Base-by-base conservation (phyloP, 1,284 basidiomycete genomes). In the Apiotrichum laibachii region DNA sequence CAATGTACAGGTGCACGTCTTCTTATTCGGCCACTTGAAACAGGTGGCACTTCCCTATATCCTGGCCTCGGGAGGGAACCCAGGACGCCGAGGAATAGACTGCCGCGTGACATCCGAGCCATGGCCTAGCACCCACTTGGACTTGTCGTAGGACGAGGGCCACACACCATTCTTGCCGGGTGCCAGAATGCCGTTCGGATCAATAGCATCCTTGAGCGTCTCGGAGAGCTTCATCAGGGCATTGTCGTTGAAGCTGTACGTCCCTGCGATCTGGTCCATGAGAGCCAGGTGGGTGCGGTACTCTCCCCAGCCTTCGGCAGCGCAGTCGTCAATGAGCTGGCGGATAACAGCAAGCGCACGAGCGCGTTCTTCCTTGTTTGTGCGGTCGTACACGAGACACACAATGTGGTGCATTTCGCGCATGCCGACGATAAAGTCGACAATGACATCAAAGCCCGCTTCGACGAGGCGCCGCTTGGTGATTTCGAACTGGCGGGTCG, bases 181-280 rank as follows among this genome's bases (percentile, higher is more conserved):
- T n/a, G 63, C 54, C 5, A 72, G 57, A 46, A 73, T 70, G 8
- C 71, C 71, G 44, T 70, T 67, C 6, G 71, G 71, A 52, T 72
- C 71, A 10, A 73, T 57, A 1, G 71, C 47, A 55, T 73, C 67
- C 67, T 71, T 72, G 60, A 72, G 56, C 39, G 55, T 59, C 57
- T 69, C 62, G 53, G 60, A 65, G 15, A 72, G 59, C 12, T 53
- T 47, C 49, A 59, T 61, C 44, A 72, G 57, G 3, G 71, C 71
- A 19, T 63, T 54, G 52, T 69, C 48, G 63, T 69, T 63, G 57
- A 62, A 62, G 53, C 53, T 61, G 57, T 66, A 65, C 16, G 63
- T 63, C 9, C 56, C 51, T 0, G 63, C 62, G 31, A 70, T 63
- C 46, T 67, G 63, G 56, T 67, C 65, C 49, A 63, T 61, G 56